These are phyloP conservation scores for Viola pubescens DNA, from an alignment of 441 rosid genomes.

Conservation along the genomic window DNA sequence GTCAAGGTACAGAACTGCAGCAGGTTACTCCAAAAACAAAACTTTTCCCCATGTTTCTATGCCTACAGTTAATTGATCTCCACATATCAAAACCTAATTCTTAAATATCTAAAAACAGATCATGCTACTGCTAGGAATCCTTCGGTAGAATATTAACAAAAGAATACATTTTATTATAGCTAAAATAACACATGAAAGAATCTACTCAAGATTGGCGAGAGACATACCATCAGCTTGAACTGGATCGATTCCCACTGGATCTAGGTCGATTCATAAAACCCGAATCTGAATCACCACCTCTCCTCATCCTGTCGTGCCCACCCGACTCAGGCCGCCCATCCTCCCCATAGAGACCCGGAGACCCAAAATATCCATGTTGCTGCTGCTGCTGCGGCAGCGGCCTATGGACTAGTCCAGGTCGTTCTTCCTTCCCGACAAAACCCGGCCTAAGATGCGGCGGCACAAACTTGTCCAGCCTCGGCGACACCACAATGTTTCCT, in stretches of 20 bases:
- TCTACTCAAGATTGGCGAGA: slow-evolving; percentile 3
- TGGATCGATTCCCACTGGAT: slow-evolving; percentile 52
- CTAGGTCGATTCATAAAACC: slow-evolving; percentile 37
- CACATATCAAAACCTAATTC: too few relatives aligned
- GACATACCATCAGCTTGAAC: slow-evolving; percentile 57
- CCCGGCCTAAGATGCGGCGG: slow-evolving; percentile 94
- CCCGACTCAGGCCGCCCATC: slow-evolving; percentile 66
- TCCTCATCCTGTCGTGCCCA: slow-evolving; percentile 43
- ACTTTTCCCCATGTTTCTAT: too few relatives aligned
- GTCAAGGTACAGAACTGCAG: too few relatives aligned
- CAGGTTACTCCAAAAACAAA: too few relatives aligned
- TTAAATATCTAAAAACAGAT: too few relatives aligned
- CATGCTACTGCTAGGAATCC: too few relatives aligned
- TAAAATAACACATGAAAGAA: neutral
- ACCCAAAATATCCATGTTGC: slow-evolving; percentile 23
- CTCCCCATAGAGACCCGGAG: slow-evolving; percentile 31
- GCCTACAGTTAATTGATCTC: too few relatives aligned
- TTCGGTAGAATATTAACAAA: too few relatives aligned
- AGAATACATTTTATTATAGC: too few relatives aligned
- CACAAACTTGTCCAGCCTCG: slow-evolving; percentile 48
- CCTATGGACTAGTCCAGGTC: slow-evolving; percentile 29
- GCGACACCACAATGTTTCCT: slow-evolving; percentile 18
- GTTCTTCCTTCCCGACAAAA: slow-evolving; percentile 50
- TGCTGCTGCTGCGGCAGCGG: slow-evolving; percentile 23
- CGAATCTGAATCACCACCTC: slow-evolving; percentile 34